Percentiles rank a stretch among this genome's conserved stretches.
Evolutionary conservation across 148 eudicot species (phyloP).

Genomic region (Talinum fruticosum): DNA sequence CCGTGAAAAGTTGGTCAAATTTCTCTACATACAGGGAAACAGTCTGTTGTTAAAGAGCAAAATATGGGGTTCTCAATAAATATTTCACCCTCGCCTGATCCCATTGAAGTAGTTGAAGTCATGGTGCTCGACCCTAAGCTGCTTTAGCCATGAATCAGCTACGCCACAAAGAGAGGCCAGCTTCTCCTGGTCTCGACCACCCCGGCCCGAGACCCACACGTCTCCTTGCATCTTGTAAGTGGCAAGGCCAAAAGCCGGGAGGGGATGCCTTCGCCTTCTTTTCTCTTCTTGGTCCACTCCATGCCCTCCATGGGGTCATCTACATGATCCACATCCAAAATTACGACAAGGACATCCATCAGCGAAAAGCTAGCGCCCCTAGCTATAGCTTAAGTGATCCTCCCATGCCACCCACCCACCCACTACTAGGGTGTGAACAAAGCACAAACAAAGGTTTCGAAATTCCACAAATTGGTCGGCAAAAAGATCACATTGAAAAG

Average conservation of each 20-base stretch:
- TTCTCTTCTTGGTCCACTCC: constrained; percentile 43
- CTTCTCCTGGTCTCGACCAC: constrained; percentile 67
- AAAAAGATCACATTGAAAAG: background rate
- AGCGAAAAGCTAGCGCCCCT: background rate
- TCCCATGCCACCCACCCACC: no score
- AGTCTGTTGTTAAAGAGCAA: background rate
- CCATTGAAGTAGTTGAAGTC: constrained; percentile 91
- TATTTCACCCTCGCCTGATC: constrained; percentile 51
- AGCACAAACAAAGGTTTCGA: background rate
- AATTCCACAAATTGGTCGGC: background rate
- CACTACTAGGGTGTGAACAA: background rate
- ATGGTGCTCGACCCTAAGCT: constrained; percentile 81
- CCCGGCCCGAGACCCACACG: constrained; percentile 61
- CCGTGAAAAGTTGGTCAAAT: background rate
- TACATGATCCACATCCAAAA: constrained; percentile 58
- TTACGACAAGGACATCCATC: constrained; percentile 12
- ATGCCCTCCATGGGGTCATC: constrained; percentile 38
- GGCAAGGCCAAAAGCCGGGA: constrained; percentile 82
- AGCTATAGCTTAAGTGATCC: background rate
- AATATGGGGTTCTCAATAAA: background rate
- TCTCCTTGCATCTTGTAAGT: constrained; percentile 92
- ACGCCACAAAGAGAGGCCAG: constrained; percentile 66
- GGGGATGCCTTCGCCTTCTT: constrained; percentile 72
- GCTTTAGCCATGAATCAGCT: constrained; percentile 98
- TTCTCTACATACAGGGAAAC: background rate